Evolutionary conservation across 768 basidiomycete genomes (phyloP).

Genomic region (Suillus cothurnatus): DNA sequence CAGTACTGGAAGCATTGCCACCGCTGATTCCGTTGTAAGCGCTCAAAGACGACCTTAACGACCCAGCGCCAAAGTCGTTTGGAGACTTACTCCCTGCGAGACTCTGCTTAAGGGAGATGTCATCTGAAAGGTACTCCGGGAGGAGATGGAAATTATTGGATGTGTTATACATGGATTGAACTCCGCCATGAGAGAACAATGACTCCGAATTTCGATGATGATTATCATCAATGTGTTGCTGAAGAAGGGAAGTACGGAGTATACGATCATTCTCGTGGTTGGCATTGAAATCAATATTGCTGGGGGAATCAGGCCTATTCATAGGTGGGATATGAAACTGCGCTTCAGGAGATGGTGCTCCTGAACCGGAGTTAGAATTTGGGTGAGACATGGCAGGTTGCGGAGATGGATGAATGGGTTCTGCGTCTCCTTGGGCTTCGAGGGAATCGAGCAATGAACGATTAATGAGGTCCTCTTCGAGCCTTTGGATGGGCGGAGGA

Average conservation of each 20-base stretch:
- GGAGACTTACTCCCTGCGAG: constrained; percentile 29
- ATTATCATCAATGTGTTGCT: constrained; percentile 32
- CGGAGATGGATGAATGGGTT: constrained; percentile 46
- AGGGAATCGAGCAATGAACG: constrained; percentile 81
- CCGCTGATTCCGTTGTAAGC: constrained; percentile 32
- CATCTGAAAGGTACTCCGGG: constrained; percentile 38
- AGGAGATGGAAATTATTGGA: constrained; percentile 32
- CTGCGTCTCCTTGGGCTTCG: constrained; percentile 82
- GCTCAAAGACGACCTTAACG: constrained; percentile 40
- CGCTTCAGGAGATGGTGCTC: constrained; percentile 49
- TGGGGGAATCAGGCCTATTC: constrained; percentile 55
- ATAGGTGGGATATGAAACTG: constrained; percentile 53
- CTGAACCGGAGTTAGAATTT: constrained; percentile 55
- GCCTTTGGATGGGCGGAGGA: constrained; percentile 36
- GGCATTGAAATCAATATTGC: constrained; percentile 39
- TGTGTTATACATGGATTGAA: constrained; percentile 46
- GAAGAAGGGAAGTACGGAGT: constrained; percentile 27
- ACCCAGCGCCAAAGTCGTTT: constrained; percentile 38
- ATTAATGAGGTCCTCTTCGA: constrained; percentile 80
- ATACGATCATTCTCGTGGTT: constrained; percentile 36
- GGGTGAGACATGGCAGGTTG: constrained; percentile 51
- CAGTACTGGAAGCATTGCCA: constrained; percentile 23
- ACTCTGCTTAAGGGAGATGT: constrained; percentile 35
- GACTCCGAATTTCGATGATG: constrained; percentile 33
- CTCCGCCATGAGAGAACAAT: constrained; percentile 33